phyloP scores from a whole-genome alignment of 139 green algal species.

The Gonium pectorale region DNA sequence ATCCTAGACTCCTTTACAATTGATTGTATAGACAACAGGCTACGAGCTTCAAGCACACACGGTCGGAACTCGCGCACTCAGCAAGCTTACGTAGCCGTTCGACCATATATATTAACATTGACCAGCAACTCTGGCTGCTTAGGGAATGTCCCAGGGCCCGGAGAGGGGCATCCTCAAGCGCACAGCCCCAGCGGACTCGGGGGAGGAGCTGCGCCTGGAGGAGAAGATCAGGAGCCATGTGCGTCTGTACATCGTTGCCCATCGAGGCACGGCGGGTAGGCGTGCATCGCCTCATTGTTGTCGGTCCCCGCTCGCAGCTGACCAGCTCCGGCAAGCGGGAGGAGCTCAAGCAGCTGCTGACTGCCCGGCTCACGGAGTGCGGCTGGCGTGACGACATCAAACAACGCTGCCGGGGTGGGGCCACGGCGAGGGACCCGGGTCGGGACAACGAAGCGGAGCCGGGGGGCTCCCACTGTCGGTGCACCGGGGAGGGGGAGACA shows the following conservation, averaged over 20 bases:
- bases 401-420: slow-evolving; percentile 57
- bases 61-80: too few relatives aligned
- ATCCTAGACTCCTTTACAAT: too few relatives aligned
- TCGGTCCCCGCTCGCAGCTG: slow-evolving; percentile 49
- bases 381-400: slow-evolving; percentile 77
- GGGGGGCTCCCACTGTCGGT: too few relatives aligned
- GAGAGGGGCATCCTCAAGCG: slow-evolving; percentile 29
- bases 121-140: too few relatives aligned
- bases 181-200: neutral
- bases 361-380: slow-evolving; percentile 66
- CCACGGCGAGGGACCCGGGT: too few relatives aligned
- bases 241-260: neutral
- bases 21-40: too few relatives aligned
- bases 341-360: slow-evolving; percentile 66
- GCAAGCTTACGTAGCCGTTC: neutral
- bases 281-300: neutral
- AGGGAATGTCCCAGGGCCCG: slow-evolving; percentile 36
- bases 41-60: too few relatives aligned
- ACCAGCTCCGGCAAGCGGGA: slow-evolving; percentile 61
- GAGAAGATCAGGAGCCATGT: slow-evolving; percentile 54
- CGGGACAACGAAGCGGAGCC: too few relatives aligned
- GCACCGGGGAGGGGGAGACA: too few relatives aligned
- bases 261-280: too few relatives aligned
- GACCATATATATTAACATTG: neutral
- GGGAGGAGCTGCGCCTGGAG: slow-evolving; percentile 40